Conservation (phyloP, 257 asterid genomes). For the Solanum microdontum region DNA sequence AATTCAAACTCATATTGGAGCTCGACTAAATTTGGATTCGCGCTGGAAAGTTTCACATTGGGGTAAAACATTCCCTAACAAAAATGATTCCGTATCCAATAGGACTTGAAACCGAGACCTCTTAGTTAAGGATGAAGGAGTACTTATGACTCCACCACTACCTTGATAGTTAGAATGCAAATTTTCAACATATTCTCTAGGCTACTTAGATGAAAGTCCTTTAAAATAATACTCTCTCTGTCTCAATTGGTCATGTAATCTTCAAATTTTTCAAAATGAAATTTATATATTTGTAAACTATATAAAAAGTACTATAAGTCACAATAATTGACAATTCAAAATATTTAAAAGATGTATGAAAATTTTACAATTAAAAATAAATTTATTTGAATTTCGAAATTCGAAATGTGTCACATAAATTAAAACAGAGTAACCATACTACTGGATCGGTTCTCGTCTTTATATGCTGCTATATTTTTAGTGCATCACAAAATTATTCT, state of each 20-base stretch:
- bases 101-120: background rate
- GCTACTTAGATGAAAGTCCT: background rate
- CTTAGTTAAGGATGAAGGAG: background rate
- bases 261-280: no score
- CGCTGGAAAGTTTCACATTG: rapidly evolving
- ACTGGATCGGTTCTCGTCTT: background rate
- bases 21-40: no score
- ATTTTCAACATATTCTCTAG: background rate
- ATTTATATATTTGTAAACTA: no score
- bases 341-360: no score
- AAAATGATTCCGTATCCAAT: rapidly evolving
- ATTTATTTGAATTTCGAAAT: no score
- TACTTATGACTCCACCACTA: background rate
- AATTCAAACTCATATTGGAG: no score
- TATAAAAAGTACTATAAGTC: no score
- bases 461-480: background rate
- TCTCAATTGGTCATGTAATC: background rate
- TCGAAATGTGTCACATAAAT: no score
- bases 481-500: background rate
- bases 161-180: no score
- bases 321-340: no score
- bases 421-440: background rate
- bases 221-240: background rate
- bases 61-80: no score
- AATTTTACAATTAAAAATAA: no score